phyloP scores from a whole-genome alignment of 2,329 filamentous ascomycete genomes.

The Fusarium sp. region DNA sequence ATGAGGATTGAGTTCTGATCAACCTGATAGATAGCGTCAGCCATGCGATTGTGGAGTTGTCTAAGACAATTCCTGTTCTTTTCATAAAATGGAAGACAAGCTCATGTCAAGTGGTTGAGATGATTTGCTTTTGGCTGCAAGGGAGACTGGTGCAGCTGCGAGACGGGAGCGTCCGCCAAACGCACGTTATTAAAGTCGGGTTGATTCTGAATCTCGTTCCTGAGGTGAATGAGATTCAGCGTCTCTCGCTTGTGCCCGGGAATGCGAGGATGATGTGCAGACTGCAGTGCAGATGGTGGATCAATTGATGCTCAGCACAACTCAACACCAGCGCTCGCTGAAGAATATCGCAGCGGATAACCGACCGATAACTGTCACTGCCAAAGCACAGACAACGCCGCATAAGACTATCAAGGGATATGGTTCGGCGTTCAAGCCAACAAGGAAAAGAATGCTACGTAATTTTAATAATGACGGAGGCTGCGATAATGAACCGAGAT shows the following conservation, averaged over 20 bases:
- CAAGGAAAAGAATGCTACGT: constrained; percentile 36
- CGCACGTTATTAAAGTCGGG: too few relatives aligned
- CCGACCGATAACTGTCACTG: background rate
- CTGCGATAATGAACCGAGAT: constrained; percentile 37
- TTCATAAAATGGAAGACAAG: constrained; percentile 12
- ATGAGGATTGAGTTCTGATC: constrained; percentile 5
- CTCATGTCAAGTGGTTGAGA: constrained; percentile 12
- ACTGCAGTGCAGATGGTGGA: constrained; percentile 21
- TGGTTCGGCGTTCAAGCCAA: constrained; percentile 1
- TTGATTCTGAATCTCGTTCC: too few relatives aligned
- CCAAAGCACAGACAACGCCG: background rate
- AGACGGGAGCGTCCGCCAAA: constrained; percentile 18
- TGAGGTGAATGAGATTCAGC: background rate
- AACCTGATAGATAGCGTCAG: background rate
- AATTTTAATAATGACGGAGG: constrained; percentile 31
- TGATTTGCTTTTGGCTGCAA: constrained; percentile 7
- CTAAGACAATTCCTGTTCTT: constrained; percentile 24
- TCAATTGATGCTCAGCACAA: background rate
- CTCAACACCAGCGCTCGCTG: background rate
- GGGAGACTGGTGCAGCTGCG: constrained; percentile 21
- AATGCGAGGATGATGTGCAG: constrained; percentile 33
- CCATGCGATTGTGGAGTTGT: constrained; percentile 29
- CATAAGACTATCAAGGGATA: constrained; percentile 13
- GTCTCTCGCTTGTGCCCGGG: constrained; percentile 19
- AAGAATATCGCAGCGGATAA: background rate